Percentiles rank a stretch among this genome's conserved stretches.
Evolutionary conservation across 805 yeast genomes (phyloP).

Genomic region (Hanseniaspora vineae): DNA sequence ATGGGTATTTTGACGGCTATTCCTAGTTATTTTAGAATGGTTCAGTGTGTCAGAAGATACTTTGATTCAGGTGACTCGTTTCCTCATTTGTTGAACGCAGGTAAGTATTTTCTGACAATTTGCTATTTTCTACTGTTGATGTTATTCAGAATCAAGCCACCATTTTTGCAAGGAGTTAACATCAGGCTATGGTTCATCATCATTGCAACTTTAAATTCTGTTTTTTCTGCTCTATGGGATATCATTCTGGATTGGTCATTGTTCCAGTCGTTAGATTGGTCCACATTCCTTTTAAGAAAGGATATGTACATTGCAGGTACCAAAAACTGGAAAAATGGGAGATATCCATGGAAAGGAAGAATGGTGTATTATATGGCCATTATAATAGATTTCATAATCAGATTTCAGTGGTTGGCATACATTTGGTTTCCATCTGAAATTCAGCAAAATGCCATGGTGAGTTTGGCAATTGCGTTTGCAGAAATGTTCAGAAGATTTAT

Average conservation of each 20-base stretch:
- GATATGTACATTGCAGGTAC: slow-evolving; percentile 49
- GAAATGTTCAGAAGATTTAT: slow-evolving; percentile 74
- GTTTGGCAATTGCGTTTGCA: slow-evolving; percentile 71
- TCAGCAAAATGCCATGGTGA: slow-evolving; percentile 78
- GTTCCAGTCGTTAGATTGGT: slow-evolving; percentile 44
- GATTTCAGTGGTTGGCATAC: slow-evolving; percentile 90
- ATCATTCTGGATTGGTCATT: slow-evolving; percentile 93
- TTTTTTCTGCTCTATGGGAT: slow-evolving; percentile 72
- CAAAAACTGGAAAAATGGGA: slow-evolving; percentile 23
- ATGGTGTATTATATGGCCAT: slow-evolving; percentile 64
- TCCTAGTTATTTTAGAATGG: slow-evolving; percentile 81
- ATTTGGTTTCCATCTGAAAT: slow-evolving; percentile 63
- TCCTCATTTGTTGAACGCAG: slow-evolving; percentile 86
- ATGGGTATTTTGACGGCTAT: slow-evolving; percentile 78
- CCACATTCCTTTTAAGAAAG: slow-evolving; percentile 50
- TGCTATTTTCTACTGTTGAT: slow-evolving; percentile 62
- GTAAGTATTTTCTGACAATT: slow-evolving; percentile 58
- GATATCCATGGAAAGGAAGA: slow-evolving; percentile 14
- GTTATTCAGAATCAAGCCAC: slow-evolving; percentile 55
- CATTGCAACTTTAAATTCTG: slow-evolving; percentile 62
- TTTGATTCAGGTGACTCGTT: slow-evolving; percentile 91
- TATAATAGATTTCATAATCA: slow-evolving; percentile 53
- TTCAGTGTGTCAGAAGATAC: slow-evolving; percentile 86
- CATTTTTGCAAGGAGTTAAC: slow-evolving; percentile 9
- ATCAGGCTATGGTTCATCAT: slow-evolving; percentile 39